Base-by-base conservation (phyloP, 352 stramenopile species). In the Globisporangium paddicum region DNA sequence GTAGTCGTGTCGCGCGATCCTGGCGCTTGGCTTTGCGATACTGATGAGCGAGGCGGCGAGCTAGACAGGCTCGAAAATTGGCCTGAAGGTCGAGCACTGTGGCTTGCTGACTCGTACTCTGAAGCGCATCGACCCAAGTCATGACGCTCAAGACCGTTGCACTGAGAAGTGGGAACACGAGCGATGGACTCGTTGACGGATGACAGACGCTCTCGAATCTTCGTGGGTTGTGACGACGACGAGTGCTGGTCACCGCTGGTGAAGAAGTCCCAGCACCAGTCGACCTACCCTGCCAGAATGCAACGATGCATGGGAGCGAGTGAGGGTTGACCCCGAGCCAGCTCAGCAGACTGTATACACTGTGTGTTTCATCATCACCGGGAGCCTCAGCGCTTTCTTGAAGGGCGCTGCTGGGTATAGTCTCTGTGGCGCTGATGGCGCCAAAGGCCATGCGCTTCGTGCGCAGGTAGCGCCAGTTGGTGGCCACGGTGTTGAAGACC, bases 261-360 rank as follows among this genome's bases (percentile, higher is more conserved):
- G 41, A 8, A 16, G 11, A 4, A 25, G 40, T 16, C 10, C n/a
- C 26, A n/a, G 21, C 46, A n/a, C n/a, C n/a, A 19, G 38, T 3
- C 38, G 55, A 55, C 7, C 46, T 19, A 30, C 73, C 73, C 42
- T 75, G 63, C 73, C 73, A 82, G 49, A 82, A 79, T 14, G 19
- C 73, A 4, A 77, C 55, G 13, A 82, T 64, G 21, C 64, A 75
- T 5, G 73, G 73, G 16, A 79, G 16, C 25, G 45, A 13, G 11
- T 57, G 34, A 18, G 62, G 49, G 0, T 52, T 26, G 0, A 82
- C 35, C 0, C 48, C 66, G 11, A 82, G 52, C 56, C 61, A 78
- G 11, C 54, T 77, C 44, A 75, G 55, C 8, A 79, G 53, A 37
- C 72, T 82, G 54, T 72, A 75, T 7, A 18, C 0, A 23, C 19